Conservation (phyloP, 495 filamentous ascomycete species). For the Aspergillus indologenus region DNA sequence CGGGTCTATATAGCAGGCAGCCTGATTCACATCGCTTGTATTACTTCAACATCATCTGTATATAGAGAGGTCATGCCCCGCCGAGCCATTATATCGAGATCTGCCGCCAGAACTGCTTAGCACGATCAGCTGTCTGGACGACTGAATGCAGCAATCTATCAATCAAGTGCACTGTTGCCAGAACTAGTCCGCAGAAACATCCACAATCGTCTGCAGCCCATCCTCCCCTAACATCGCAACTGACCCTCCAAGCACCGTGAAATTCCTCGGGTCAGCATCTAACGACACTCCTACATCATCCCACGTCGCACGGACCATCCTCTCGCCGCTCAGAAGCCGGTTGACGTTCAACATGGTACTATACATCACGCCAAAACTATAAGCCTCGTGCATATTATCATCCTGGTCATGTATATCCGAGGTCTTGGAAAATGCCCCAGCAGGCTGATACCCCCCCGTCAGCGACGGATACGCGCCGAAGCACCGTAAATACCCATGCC, state of each 20-base stretch:
- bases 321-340: conserved; percentile 18
- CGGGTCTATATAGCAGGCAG: no score
- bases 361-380: conserved; percentile 33
- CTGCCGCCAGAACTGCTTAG: no score
- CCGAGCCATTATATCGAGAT: no score
- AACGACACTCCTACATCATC: conserved; percentile 16
- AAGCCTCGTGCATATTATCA: conserved; percentile 2
- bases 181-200: neutral
- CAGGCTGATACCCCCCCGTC: conserved; percentile 44
- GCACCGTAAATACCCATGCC: conserved; percentile 37
- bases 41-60: no score
- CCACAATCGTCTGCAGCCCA: conserved; percentile 1
- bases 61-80: no score
- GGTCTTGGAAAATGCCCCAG: conserved; percentile 34
- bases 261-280: conserved; percentile 3
- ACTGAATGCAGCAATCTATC: no score
- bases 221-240: conserved; percentile 2
- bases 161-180: no score
- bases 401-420: conserved; percentile 42
- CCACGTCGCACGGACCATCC: conserved; percentile 22
- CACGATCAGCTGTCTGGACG: no score
- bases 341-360: conserved; percentile 48
- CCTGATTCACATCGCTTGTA: no score
- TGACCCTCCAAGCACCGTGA: conserved; percentile 8
- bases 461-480: conserved; percentile 46